Evolutionary conservation across 2,329 filamentous ascomycete genomes (phyloP).

Genomic region (Fusarium annulatum): DNA sequence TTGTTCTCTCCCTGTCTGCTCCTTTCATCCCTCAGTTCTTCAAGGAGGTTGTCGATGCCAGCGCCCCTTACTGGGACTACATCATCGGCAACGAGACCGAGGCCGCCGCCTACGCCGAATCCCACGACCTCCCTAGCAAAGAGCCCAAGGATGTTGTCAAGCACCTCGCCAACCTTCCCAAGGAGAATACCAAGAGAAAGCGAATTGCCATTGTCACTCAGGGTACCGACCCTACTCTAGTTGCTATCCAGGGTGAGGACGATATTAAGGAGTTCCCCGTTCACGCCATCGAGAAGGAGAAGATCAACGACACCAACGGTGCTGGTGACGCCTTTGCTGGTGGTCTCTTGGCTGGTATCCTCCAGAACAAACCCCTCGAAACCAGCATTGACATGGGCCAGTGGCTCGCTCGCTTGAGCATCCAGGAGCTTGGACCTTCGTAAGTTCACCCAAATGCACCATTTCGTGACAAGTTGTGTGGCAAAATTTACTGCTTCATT

Average conservation of each 20-base stretch:
- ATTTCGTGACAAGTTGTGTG: conserved; percentile 14
- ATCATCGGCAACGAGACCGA: conserved; percentile 98
- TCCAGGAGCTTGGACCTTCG: conserved; percentile 95
- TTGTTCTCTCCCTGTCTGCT: conserved; percentile 91
- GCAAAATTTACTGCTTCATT: conserved; percentile 22
- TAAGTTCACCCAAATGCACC: conserved; percentile 65
- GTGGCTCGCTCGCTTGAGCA: conserved; percentile 94
- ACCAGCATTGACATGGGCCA: conserved; percentile 90
- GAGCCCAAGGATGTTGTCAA: conserved; percentile 88
- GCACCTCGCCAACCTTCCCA: conserved; percentile 86
- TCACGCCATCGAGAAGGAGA: conserved; percentile 77
- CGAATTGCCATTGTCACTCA: conserved; percentile 94
- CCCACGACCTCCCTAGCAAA: conserved; percentile 78
- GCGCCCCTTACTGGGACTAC: conserved; percentile 93
- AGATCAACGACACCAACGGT: conserved; percentile 97
- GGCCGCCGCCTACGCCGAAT: conserved; percentile 86
- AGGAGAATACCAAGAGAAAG: conserved; percentile 88
- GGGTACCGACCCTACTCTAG: conserved; percentile 89
- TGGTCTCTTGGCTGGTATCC: conserved; percentile 89
- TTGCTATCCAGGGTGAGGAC: conserved; percentile 78
- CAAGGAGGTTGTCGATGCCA: conserved; percentile 91
- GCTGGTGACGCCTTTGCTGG: conserved; percentile 97
- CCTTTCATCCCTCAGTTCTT: conserved; percentile 98
- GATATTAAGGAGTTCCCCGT: conserved; percentile 83
- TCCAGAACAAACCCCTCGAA: conserved; percentile 83